phyloP scores from a whole-genome alignment of 73 alveolate genomes.

The Tetrahymena malaccensis region DNA sequence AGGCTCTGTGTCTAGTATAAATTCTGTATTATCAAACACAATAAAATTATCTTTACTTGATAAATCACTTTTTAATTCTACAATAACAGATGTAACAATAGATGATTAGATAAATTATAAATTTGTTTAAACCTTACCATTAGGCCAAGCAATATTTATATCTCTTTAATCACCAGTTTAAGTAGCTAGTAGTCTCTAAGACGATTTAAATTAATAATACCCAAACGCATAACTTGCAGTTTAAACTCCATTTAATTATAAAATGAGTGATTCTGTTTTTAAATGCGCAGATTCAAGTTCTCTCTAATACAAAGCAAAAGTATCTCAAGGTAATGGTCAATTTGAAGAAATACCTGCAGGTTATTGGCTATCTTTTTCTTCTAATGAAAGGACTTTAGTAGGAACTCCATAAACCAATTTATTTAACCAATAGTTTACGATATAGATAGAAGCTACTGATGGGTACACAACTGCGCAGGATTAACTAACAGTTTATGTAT shows the following conservation, averaged over 20 bases:
- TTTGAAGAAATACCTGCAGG: neutral
- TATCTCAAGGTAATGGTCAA: neutral
- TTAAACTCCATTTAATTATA: neutral
- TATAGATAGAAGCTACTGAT: neutral
- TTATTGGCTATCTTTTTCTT: neutral
- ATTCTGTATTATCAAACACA: neutral
- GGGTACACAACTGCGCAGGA: neutral
- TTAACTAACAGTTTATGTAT: no score
- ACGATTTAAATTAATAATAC: neutral
- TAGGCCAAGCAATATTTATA: neutral
- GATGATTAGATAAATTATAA: neutral
- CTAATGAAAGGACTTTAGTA: neutral
- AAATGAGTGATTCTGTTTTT: neutral
- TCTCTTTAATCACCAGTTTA: neutral
- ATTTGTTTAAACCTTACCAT: neutral
- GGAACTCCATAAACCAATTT: neutral
- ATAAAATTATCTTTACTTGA: neutral
- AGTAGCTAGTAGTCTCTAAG: neutral
- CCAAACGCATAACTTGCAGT: neutral
- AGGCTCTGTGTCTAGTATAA: neutral
- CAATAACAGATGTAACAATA: neutral
- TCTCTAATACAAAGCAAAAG: neutral
- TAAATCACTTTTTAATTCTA: neutral
- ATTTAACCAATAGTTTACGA: no score
- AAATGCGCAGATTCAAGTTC: neutral